Conservation (phyloP, 2,329 filamentous ascomycete species). For the Coniochaeta sp. region DNA sequence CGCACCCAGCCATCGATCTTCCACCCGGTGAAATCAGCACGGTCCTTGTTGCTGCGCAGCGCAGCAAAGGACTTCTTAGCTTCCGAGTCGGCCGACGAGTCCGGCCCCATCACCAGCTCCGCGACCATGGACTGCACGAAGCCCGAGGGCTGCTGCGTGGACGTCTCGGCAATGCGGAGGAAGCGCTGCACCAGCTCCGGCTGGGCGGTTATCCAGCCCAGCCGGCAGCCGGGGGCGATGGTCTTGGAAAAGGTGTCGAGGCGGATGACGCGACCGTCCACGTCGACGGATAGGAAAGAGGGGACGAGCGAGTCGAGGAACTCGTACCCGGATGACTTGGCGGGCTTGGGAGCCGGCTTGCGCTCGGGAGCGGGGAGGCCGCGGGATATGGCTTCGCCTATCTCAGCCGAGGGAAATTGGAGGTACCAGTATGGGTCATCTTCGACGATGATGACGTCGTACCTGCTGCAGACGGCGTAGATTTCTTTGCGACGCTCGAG, state of each 20-base stretch:
- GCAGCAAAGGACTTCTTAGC: constrained; percentile 30
- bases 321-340: constrained; percentile 51
- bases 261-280: constrained; percentile 79
- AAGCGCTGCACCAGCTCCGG: constrained; percentile 70
- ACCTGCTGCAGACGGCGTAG: constrained; percentile 72
- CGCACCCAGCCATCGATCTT: constrained; percentile 79
- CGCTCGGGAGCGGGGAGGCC: constrained; percentile 22
- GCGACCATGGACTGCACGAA: constrained; percentile 78
- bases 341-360: constrained; percentile 12
- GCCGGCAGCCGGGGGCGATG: constrained; percentile 77
- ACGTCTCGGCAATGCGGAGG: constrained; percentile 58
- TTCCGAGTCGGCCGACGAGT: constrained; percentile 33
- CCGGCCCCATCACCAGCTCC: constrained; percentile 66
- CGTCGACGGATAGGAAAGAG: constrained; percentile 74
- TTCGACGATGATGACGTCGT: constrained; percentile 85
- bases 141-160: constrained; percentile 78
- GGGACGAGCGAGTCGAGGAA: constrained; percentile 81
- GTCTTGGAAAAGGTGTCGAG: constrained; percentile 95
- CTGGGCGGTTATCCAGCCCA: constrained; percentile 87
- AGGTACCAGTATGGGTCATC: constrained; percentile 97
- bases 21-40: constrained; percentile 53
- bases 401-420: constrained; percentile 69
- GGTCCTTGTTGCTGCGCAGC: constrained; percentile 38
- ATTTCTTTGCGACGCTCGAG: constrained; percentile 68
- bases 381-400: constrained; percentile 41